phyloP scores from a whole-genome alignment of 306 rosid genomes.

The Cyamopsis tetragonoloba region DNA sequence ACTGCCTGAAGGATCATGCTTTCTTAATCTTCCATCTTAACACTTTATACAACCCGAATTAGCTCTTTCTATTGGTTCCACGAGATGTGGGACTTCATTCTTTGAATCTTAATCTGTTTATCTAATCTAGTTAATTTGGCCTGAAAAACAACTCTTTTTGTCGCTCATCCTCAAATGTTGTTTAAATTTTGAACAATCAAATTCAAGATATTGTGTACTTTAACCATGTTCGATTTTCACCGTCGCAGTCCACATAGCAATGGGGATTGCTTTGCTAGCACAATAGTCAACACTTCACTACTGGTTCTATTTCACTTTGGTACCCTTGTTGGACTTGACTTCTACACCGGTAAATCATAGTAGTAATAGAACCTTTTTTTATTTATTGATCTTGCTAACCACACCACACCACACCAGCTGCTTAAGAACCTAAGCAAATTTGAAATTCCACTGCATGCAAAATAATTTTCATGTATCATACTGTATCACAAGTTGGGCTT shows the following conservation, averaged over 20 bases:
- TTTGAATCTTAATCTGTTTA: too few species aligned
- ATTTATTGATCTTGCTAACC: too few species aligned
- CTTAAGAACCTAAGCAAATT: too few species aligned
- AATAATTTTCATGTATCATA: background rate
- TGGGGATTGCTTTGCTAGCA: too few species aligned
- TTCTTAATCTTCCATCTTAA: rapidly evolving
- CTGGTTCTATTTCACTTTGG: too few species aligned
- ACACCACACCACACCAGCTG: too few species aligned
- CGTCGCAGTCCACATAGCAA: too few species aligned
- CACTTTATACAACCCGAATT: background rate
- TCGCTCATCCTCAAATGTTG: background rate
- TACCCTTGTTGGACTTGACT: too few species aligned
- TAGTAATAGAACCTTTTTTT: too few species aligned
- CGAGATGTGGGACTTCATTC: constrained; percentile 40
- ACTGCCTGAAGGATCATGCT: constrained; percentile 60
- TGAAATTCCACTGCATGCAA: background rate
- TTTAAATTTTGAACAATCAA: background rate
- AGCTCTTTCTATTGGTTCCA: background rate
- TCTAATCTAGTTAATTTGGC: too few species aligned
- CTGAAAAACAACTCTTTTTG: background rate
- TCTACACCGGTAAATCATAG: background rate
- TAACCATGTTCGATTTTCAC: too few species aligned
- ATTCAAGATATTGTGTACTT: background rate
- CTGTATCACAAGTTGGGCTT: background rate
- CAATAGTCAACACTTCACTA: too few species aligned